Evolutionary conservation across 768 basidiomycete genomes (phyloP).

Genomic region (Podaxis sp.): DNA sequence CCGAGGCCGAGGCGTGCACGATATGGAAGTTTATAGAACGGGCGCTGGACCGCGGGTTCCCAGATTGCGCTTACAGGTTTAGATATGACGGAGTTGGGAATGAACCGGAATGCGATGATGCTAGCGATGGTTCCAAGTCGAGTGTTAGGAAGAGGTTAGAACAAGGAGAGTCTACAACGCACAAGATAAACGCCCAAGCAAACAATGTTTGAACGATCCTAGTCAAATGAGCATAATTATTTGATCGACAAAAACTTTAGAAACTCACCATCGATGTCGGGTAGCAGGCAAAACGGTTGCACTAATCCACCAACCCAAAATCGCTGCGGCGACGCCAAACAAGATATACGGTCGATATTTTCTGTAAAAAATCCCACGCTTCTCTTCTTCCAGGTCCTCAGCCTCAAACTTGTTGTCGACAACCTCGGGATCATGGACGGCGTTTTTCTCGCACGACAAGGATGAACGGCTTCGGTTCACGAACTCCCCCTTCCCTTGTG

Average conservation of each 20-base stretch:
- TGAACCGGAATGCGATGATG: constrained; percentile 82
- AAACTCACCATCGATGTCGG: constrained; percentile 67
- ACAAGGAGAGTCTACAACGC: constrained; percentile 22
- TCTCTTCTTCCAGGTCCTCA: constrained; percentile 20
- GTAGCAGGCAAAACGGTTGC: constrained; percentile 66
- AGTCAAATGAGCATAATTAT: constrained; percentile 2
- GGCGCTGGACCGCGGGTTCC: constrained; percentile 60
- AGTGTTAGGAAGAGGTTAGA: background rate
- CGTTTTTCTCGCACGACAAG: constrained; percentile 17
- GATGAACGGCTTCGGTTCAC: constrained; percentile 1
- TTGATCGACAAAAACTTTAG: constrained; percentile 7
- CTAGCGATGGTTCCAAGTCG: constrained; percentile 27
- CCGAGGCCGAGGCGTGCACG: constrained; percentile 58
- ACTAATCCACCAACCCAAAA: constrained; percentile 87
- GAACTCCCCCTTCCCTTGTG: background rate
- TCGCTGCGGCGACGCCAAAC: constrained; percentile 50
- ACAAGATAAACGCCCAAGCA: constrained; percentile 82
- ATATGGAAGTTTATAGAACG: constrained; percentile 61
- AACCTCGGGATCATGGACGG: constrained; percentile 22
- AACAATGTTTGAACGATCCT: constrained; percentile 82
- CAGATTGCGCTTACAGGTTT: constrained; percentile 73
- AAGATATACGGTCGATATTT: constrained; percentile 47
- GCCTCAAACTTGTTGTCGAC: constrained; percentile 19
- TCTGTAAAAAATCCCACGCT: constrained; percentile 16
- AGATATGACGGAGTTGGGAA: constrained; percentile 69